A percentile compares a stretch with the other conserved stretches of the same genome.
phyloP scores from a whole-genome alignment of 2,329 filamentous ascomycete genomes.

The Daldinia sp. region DNA sequence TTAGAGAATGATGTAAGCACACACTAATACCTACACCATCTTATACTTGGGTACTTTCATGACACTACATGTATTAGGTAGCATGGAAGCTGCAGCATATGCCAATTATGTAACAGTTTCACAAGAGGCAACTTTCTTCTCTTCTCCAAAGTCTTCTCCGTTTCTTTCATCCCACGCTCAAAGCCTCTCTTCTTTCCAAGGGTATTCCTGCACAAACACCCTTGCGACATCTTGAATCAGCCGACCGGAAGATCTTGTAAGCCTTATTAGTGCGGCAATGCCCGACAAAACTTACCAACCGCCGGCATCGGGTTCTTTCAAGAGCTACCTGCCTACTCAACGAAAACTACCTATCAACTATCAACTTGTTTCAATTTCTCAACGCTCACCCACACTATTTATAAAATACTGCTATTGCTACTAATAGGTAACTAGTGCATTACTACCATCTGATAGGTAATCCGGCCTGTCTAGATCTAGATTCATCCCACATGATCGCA shows the following conservation, averaged over 20 bases:
- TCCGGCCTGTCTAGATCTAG: constrained; percentile 26
- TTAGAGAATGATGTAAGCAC: constrained; percentile 5
- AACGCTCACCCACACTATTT: constrained; percentile 7
- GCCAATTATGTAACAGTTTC: constrained; percentile 25
- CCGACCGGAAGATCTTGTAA: constrained; percentile 17
- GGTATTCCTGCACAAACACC: constrained; percentile 21
- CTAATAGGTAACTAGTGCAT: not conserved
- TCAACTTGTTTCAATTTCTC: constrained; percentile 6
- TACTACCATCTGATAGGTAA: not conserved
- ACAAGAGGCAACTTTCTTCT: constrained; percentile 10
- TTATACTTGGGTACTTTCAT: too few relatives aligned
- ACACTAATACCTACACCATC: constrained; percentile 10
- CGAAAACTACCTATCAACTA: not conserved
- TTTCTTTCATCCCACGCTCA: constrained; percentile 18
- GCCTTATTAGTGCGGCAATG: constrained; percentile 30
- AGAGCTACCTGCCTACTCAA: not conserved
- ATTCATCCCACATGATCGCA: constrained; percentile 33
- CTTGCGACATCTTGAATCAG: constrained; percentile 33
- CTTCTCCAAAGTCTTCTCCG: not conserved
- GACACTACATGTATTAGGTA: too few relatives aligned
- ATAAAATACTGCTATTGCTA: not conserved
- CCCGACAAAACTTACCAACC: constrained; percentile 20
- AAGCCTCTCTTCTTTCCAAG: constrained; percentile 3
- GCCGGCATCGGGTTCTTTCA: constrained; percentile 35
- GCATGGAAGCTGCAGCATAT: not conserved